Base-by-base conservation (phyloP, 2,329 filamentous ascomycete genomes). In the Colletotrichum sp. region DNA sequence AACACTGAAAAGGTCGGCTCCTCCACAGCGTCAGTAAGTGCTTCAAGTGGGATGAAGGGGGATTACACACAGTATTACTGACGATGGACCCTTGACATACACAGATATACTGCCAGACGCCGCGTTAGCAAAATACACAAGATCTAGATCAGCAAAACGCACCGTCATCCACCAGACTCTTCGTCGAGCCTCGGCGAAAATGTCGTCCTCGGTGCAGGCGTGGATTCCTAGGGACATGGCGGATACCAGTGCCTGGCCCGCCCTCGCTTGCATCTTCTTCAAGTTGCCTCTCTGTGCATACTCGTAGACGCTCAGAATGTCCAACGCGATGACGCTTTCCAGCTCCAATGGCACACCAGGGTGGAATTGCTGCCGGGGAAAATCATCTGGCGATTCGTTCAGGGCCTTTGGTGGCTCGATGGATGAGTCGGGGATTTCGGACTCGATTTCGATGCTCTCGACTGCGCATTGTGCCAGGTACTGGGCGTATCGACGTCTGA, bases 91-190 rank as follows among this genome's bases (percentile, higher is more conserved):
- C 36, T 39, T 39, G 36, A 39, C 36, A 39, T 7, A 87, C 86
- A 74, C 85, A 87, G 18, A 89, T 85, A 74, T 90, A 90, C 82
- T 88, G 32, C 4, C 24, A 8, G 34, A 8, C 6, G 12, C 21
- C 10, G 13, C 12, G 52, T 18, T 28, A 26, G 21, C 59, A 26
- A 13, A 15, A 4, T 15, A 30, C 18, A 36, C 16, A 3, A 24
- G 18, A 21, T 34, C 28, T 6, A 30, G 12, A 44, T 6, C 8
- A 21, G 26, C 34, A 13, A 24, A 57, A 78, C 84, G 52, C 77
- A 86, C 85, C 21, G 88, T 89, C 87, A 89, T 89, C 89, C 89
- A 90, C 88, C 88, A 90, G 8, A 86, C 83, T 34, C 88, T 84
- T 34, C 87, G 83, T 78, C 85, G 85, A 15, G 87, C 87, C 78